Evolutionary conservation across 768 basidiomycete genomes (phyloP).

Genomic region (Suillus subaureus): DNA sequence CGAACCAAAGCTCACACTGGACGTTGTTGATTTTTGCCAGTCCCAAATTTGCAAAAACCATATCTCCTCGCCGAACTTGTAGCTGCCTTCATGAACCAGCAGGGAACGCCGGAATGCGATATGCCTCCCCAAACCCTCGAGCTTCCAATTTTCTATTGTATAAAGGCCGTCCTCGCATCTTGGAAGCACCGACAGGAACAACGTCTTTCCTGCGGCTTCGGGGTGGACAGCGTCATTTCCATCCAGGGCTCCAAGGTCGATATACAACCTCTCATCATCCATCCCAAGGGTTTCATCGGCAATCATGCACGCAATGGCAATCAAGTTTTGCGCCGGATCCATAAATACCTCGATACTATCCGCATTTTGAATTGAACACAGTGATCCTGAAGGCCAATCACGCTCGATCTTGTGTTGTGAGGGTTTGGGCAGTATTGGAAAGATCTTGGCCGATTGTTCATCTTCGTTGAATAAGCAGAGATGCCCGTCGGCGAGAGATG

Average conservation of each 20-base stretch:
- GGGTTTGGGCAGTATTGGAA: neutral
- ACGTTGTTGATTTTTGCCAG: constrained; percentile 5
- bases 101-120: constrained; percentile 5
- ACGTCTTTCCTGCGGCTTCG: neutral
- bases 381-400: neutral
- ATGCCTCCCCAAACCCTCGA: neutral
- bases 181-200: neutral
- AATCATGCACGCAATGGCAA: neutral
- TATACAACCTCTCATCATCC: neutral
- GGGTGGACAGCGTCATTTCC: neutral
- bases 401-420: neutral
- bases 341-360: neutral
- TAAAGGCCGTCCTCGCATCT: neutral
- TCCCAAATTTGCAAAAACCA: constrained; percentile 11
- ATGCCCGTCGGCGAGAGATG: constrained; percentile 5
- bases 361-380: neutral
- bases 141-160: neutral
- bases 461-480: constrained; percentile 3
- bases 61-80: neutral
- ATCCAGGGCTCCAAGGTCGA: constrained; percentile 1
- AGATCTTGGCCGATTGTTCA: neutral
- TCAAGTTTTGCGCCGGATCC: constrained; percentile 4
- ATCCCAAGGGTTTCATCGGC: neutral
- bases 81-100: neutral
- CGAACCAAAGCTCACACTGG: constrained; percentile 1